A percentile compares a stretch with the other conserved stretches of the same genome.
phyloP scores from a whole-genome alignment of 2,329 filamentous ascomycete species.

The Huntiella abstrusa region DNA sequence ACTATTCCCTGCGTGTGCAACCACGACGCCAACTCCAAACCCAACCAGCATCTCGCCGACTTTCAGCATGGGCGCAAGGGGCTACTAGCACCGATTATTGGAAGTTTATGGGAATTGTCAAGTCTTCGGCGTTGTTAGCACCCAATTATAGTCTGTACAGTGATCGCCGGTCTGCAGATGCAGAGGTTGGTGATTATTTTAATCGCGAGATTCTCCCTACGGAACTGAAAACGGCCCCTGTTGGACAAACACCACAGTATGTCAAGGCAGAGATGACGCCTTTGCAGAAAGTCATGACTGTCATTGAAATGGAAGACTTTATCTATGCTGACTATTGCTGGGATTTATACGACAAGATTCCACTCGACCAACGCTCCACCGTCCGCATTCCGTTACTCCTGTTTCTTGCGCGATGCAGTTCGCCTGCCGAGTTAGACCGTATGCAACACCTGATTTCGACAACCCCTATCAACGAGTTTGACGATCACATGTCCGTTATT shows the following conservation, averaged over 20 bases:
- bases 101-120: constrained; percentile 1
- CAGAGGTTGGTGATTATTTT: constrained; percentile 3
- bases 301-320: constrained; percentile 9
- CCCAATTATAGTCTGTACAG: constrained; percentile 6
- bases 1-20: neutral
- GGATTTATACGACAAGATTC: constrained; percentile 4
- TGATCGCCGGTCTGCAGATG: neutral
- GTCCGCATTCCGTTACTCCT: constrained; percentile 5
- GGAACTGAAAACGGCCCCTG: constrained; percentile 3
- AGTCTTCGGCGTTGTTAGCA: constrained; percentile 1
- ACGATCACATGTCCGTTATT: constrained; percentile 7
- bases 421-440: constrained; percentile 9
- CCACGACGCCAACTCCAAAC: neutral
- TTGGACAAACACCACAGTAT: constrained; percentile 8
- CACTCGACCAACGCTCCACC: neutral
- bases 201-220: neutral
- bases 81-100: neutral
- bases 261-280: constrained; percentile 1
- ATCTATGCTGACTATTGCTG: constrained; percentile 9
- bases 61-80: constrained; percentile 5
- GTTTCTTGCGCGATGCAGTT: constrained; percentile 9
- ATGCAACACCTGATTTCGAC: constrained; percentile 10
- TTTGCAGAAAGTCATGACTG: neutral
- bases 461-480: constrained; percentile 7
- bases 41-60: neutral